phyloP scores from a whole-genome alignment of 2,329 filamentous ascomycete species.

The Ophiocordyceps camponoti-floridani region DNA sequence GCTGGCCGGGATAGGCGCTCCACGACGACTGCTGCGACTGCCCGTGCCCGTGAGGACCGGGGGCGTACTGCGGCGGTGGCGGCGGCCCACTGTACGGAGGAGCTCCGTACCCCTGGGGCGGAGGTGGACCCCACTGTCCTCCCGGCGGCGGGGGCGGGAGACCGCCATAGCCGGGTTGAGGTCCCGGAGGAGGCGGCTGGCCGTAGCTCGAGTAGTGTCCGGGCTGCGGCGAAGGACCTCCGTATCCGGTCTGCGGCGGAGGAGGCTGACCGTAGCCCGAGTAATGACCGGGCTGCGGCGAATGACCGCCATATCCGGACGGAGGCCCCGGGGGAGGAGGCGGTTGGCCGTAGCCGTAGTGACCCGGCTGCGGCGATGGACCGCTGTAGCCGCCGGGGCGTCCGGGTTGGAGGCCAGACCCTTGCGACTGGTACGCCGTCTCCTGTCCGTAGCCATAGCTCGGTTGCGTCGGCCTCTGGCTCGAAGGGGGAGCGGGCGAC shows the following conservation, averaged over 20 bases:
- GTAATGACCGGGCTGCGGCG: conserved; percentile 6
- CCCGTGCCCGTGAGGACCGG: neutral
- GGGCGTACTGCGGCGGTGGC: neutral
- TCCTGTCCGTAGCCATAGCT: conserved; percentile 24
- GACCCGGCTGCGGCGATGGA: conserved; percentile 14
- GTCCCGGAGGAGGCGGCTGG: conserved; percentile 2
- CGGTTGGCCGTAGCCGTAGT: conserved; percentile 15
- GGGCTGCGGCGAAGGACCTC: conserved; percentile 6
- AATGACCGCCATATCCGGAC: conserved; percentile 8
- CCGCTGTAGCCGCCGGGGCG: conserved; percentile 11
- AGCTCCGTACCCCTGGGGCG: conserved; percentile 7
- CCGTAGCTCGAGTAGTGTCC: neutral
- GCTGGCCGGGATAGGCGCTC: conserved; percentile 20
- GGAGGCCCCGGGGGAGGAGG: conserved; percentile 9
- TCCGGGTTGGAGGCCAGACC: conserved; percentile 6
- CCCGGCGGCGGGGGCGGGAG: conserved; percentile 8
- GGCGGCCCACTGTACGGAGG: conserved; percentile 1
- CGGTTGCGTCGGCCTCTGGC: conserved; percentile 11
- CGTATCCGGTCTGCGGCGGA: conserved; percentile 8
- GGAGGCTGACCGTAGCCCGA: conserved; percentile 1
- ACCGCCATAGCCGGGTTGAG: conserved; percentile 6
- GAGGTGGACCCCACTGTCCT: conserved; percentile 6
- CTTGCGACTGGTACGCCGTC: conserved; percentile 10
- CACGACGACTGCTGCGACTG: conserved; percentile 11
- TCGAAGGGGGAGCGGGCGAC: conserved; percentile 18